phyloP scores from a whole-genome alignment of 768 basidiomycete species.

The Tephrocybe sp. region DNA sequence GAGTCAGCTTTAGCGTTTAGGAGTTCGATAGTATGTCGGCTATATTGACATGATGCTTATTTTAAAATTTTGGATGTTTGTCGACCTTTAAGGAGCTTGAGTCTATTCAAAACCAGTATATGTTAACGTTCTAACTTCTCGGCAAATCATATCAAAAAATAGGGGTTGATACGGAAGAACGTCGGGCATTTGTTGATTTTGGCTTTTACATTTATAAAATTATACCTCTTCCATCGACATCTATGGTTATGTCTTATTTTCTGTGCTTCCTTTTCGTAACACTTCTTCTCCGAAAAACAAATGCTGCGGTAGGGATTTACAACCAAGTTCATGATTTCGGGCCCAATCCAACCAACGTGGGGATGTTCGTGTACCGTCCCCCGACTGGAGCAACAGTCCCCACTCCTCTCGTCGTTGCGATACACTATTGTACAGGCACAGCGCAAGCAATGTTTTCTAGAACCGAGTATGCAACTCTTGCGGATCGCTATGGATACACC shows the following conservation, averaged over 20 bases:
- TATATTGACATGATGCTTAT: no score
- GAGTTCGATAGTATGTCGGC: no score
- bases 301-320: slow-evolving; percentile 29
- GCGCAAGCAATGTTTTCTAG: slow-evolving; percentile 50
- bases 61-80: no score
- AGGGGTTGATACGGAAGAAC: no score
- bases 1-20: no score
- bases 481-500: slow-evolving; percentile 49
- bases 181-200: no score
- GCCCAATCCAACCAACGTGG: slow-evolving; percentile 51
- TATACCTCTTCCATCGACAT: no score
- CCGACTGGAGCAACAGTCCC: slow-evolving; percentile 34
- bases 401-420: slow-evolving; percentile 49
- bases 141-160: no score
- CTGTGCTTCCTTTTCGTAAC: neutral
- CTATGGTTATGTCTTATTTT: neutral
- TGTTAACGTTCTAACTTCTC: no score
- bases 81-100: no score
- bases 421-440: slow-evolving; percentile 52
- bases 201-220: no score
- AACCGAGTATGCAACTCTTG: slow-evolving; percentile 47
- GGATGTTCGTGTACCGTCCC: slow-evolving; percentile 45
- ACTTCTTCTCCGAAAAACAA: neutral
- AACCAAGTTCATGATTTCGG: slow-evolving; percentile 49
- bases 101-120: no score